These are phyloP conservation scores for Withania somnifera DNA, from an alignment of 305 asterid genomes.

Conservation along the genomic window DNA sequence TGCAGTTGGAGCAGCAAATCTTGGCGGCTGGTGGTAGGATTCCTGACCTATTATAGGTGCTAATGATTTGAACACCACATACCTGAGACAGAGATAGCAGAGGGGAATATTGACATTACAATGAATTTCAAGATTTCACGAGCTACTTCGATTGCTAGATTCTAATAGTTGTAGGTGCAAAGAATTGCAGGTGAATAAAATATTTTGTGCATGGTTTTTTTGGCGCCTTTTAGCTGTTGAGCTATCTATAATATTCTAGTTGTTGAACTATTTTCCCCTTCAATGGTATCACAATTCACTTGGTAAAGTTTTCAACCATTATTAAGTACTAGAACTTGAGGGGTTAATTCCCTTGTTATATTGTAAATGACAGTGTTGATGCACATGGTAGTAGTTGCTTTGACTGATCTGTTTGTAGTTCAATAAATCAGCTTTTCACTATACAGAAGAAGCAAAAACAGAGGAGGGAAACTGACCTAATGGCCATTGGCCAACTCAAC, in stretches of 20 bases:
- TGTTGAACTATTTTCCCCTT: neutral
- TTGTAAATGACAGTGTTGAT: neutral
- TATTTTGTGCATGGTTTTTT: neutral
- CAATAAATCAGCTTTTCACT: neutral
- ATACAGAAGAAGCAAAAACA: neutral
- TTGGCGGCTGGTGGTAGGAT: constrained; percentile 75
- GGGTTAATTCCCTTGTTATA: neutral
- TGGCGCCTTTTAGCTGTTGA: neutral
- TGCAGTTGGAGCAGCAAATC: constrained; percentile 79
- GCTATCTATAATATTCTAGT: neutral
- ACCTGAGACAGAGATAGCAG: neutral
- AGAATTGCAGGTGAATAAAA: neutral
- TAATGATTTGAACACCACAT: neutral
- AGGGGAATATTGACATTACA: neutral
- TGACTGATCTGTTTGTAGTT: neutral
- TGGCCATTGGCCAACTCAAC: neutral
- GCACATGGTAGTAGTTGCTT: neutral
- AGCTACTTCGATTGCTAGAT: neutral
- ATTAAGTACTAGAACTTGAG: neutral
- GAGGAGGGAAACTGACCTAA: neutral
- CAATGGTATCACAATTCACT: neutral
- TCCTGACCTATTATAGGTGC: constrained; percentile 32
- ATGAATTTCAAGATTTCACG: neutral
- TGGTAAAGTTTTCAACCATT: neutral
- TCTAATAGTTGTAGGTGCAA: neutral